Evolutionary conservation across 2,329 filamentous ascomycete genomes (phyloP).

Genomic region (Talaromyces sp.): DNA sequence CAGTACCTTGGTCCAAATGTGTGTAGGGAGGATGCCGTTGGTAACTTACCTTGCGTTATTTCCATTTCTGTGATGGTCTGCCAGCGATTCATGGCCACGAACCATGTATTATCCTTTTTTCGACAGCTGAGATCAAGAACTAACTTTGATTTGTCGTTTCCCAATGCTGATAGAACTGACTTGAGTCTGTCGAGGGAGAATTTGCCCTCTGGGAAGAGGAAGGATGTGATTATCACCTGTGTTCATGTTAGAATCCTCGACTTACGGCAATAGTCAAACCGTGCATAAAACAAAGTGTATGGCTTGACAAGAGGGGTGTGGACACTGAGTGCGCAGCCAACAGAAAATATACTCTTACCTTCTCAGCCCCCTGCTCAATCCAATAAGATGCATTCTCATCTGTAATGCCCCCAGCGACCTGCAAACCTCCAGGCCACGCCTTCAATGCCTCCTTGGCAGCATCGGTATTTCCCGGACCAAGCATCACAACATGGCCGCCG

Average conservation of each 20-base stretch:
- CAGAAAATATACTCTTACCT: constrained; percentile 50
- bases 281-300: too few species aligned
- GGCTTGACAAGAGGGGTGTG: too few species aligned
- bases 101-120: constrained; percentile 70
- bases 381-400: constrained; percentile 78
- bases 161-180: constrained; percentile 66
- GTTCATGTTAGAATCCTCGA: background rate
- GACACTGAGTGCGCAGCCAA: too few species aligned
- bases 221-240: constrained; percentile 95
- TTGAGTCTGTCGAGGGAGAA: constrained; percentile 76
- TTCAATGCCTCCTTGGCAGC: constrained; percentile 71
- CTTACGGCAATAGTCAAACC: too few species aligned
- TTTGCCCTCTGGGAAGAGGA: constrained; percentile 75
- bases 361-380: constrained; percentile 83
- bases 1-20: background rate
- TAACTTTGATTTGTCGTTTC: constrained; percentile 69
- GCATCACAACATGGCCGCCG: constrained; percentile 94
- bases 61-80: constrained; percentile 97
- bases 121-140: constrained; percentile 95
- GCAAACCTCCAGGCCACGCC: constrained; percentile 74
- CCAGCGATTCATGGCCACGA: constrained; percentile 99
- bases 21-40: constrained; percentile 18
- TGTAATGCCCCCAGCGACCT: constrained; percentile 90
- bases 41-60: constrained; percentile 79
- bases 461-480: constrained; percentile 78